phyloP scores from a whole-genome alignment of 164 flowering plant species.

The Vitis riparia region DNA sequence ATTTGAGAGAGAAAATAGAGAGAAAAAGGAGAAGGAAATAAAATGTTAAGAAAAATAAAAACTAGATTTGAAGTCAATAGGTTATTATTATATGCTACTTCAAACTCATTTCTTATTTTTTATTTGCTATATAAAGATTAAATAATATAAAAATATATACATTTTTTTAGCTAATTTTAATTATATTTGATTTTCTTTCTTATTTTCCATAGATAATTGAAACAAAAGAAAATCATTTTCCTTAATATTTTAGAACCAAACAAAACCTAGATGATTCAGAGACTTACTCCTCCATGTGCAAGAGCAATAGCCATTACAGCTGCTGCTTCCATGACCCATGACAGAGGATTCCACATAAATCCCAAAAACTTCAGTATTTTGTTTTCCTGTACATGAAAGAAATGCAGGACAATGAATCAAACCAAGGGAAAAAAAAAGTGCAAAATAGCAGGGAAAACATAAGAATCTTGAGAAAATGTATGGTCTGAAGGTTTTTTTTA shows the following conservation, averaged over 20 bases:
- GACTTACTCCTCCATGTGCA: slow-evolving; percentile 55
- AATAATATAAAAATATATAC: no score
- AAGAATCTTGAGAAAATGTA: neutral
- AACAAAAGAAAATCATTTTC: no score
- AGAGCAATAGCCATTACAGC: slow-evolving; percentile 74
- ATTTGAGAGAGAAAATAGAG: no score
- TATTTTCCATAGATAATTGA: no score
- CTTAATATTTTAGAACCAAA: neutral
- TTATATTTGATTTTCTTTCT: no score
- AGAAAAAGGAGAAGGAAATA: no score
- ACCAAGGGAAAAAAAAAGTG: neutral
- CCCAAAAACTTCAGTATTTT: slow-evolving; percentile 73
- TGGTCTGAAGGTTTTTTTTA: neutral
- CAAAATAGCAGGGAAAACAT: neutral
- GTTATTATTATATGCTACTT: neutral
- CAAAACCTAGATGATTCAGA: neutral
- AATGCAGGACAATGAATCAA: neutral
- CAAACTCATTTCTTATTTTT: neutral
- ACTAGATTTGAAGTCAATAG: no score
- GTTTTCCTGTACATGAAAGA: slow-evolving; percentile 42
- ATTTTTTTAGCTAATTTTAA: no score
- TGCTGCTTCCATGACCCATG: slow-evolving; percentile 88
- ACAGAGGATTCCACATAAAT: slow-evolving; percentile 83
- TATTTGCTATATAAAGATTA: neutral
- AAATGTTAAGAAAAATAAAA: no score